Evolutionary conservation across 2,329 filamentous ascomycete species (phyloP).

Genomic region (Ilyonectria mors-panacis): DNA sequence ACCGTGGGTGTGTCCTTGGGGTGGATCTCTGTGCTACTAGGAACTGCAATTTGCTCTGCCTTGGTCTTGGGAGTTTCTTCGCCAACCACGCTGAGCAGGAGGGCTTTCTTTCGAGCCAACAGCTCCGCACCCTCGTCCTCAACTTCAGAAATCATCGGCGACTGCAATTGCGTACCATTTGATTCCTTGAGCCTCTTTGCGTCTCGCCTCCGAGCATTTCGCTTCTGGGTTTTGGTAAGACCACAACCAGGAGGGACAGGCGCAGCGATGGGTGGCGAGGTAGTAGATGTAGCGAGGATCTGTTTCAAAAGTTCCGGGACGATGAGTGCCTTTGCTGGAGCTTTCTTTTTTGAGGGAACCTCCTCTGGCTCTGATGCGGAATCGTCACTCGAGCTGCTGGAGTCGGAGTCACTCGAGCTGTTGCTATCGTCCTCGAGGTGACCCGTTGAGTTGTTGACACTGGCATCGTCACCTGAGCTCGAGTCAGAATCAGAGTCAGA

Average conservation of each 20-base stretch:
- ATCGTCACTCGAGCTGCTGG: slow-evolving; percentile 38
- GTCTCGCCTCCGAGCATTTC: slow-evolving; percentile 65
- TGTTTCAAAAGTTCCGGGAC: slow-evolving; percentile 11
- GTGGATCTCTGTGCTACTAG: slow-evolving; percentile 22
- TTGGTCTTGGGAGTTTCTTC: slow-evolving; percentile 30
- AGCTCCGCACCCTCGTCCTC: slow-evolving; percentile 48
- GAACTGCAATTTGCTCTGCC: slow-evolving; percentile 18
- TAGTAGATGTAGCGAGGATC: slow-evolving; percentile 5
- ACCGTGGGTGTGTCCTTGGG: slow-evolving; percentile 10
- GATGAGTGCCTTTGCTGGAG: slow-evolving; percentile 9
- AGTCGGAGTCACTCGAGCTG: slow-evolving; percentile 40
- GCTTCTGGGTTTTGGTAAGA: slow-evolving; percentile 62
- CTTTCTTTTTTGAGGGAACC: slow-evolving; percentile 52
- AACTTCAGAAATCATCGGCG: slow-evolving; percentile 28
- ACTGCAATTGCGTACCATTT: slow-evolving; percentile 37
- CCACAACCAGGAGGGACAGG: slow-evolving; percentile 54
- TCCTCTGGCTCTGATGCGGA: slow-evolving; percentile 55
- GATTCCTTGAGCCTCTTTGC: slow-evolving; percentile 47
- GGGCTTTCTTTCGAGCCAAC: slow-evolving; percentile 57
- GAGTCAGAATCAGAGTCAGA: slow-evolving; percentile 29
- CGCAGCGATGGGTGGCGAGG: slow-evolving; percentile 17
- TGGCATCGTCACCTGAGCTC: not conserved
- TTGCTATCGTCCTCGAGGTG: slow-evolving; percentile 36
- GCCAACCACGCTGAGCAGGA: slow-evolving; percentile 51
- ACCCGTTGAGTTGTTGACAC: slow-evolving; percentile 28